Percentiles rank a stretch among this genome's conserved stretches.
Evolutionary conservation across 805 yeast species (phyloP).

Genomic region (Kluyveromyces dobzhanskii): DNA sequence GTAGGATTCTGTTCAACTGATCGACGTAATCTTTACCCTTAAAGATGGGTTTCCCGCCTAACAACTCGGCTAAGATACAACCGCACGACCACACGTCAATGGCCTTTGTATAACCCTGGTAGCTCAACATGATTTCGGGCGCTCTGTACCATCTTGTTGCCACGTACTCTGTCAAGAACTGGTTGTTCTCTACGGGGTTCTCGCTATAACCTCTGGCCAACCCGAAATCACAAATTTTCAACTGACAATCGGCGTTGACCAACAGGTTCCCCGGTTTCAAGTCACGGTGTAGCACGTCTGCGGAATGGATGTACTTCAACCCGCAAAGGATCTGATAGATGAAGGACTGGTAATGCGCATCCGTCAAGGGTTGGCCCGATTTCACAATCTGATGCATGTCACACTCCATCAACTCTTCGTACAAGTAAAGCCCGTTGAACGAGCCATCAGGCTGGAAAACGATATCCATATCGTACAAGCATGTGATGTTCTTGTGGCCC

Average conservation of each 20-base stretch:
- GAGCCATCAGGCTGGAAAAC: constrained; percentile 55
- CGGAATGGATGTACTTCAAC: constrained; percentile 78
- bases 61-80: constrained; percentile 87
- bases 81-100: constrained; percentile 98
- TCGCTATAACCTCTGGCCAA: constrained; percentile 85
- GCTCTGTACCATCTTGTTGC: constrained; percentile 99
- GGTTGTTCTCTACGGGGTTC: constrained; percentile 76
- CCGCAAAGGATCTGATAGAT: constrained; percentile 90
- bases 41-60: constrained; percentile 87
- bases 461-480: constrained; percentile 89
- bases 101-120: constrained; percentile 92
- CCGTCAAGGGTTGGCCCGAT: constrained; percentile 88
- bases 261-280: constrained; percentile 88
- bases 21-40: constrained; percentile 95
- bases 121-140: constrained; percentile 92
- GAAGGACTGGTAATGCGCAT: constrained; percentile 90
- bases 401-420: constrained; percentile 97
- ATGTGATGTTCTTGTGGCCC: constrained; percentile 94
- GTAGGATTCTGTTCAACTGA: constrained; percentile 80
- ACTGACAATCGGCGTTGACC: constrained; percentile 93
- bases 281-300: constrained; percentile 90
- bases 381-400: constrained; percentile 96
- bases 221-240: constrained; percentile 95
- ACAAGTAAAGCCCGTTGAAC: constrained; percentile 86
- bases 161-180: constrained; percentile 94